These are phyloP conservation scores for Benincasa hispida DNA, from an alignment of 306 rosid species.

Conservation along the genomic window DNA sequence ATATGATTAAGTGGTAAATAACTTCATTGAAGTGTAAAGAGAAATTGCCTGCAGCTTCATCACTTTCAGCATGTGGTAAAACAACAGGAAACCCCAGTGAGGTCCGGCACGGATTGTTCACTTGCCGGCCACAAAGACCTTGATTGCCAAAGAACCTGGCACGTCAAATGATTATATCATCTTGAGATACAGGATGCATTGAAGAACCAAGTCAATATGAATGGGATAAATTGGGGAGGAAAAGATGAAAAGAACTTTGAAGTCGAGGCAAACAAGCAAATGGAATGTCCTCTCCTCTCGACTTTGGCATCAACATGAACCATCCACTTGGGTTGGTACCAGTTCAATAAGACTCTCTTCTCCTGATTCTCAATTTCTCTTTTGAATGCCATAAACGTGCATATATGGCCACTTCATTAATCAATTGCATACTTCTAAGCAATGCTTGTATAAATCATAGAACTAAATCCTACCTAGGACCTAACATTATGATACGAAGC, in stretches of 20 bases:
- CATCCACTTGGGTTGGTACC: not conserved
- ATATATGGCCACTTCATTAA: not conserved
- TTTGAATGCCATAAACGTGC: not conserved
- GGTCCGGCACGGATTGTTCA: conserved; percentile 70
- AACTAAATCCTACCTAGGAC: not conserved
- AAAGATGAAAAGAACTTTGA: not conserved
- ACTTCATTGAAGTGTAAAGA: not conserved
- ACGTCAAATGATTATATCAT: not conserved
- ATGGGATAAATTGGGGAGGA: not conserved
- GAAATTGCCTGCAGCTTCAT: conserved; percentile 75
- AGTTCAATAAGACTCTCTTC: not conserved
- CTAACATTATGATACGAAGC: not conserved
- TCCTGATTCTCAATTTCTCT: not conserved
- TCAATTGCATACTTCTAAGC: not conserved
- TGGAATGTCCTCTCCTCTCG: not conserved
- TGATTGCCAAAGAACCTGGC: conserved; percentile 69
- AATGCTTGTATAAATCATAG: not conserved
- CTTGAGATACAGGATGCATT: not conserved
- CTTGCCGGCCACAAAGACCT: conserved; percentile 91
- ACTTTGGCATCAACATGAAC: not conserved
- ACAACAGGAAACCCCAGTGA: conserved; percentile 94
- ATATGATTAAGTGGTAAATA: not conserved
- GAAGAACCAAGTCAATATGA: not conserved
- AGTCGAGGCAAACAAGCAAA: not conserved
- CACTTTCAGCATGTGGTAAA: conserved; percentile 78